Base-by-base conservation (phyloP, 805 yeast species). In the Hanseniaspora nectarophila region DNA sequence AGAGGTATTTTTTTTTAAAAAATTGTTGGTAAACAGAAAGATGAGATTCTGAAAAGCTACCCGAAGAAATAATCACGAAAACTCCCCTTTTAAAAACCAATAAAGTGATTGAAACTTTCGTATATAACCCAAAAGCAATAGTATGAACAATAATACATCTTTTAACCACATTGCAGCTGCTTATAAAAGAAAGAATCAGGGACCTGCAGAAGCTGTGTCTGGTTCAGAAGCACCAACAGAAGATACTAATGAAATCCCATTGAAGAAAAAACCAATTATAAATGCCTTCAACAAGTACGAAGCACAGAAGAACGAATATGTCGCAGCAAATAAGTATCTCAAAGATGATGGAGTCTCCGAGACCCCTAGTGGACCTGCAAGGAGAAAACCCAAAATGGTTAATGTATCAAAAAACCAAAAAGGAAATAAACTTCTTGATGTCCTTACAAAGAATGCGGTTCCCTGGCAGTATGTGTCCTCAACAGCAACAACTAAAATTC, bases 81-180 rank as follows among this genome's bases (percentile, higher is more conserved):
- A n/a, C n/a, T n/a, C n/a, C n/a, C n/a, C n/a, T n/a, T n/a, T n/a
- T n/a, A n/a, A n/a, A n/a, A n/a, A n/a, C n/a, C n/a, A n/a, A n/a
- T n/a, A n/a, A n/a, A n/a, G n/a, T n/a, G n/a, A n/a, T n/a, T n/a
- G n/a, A n/a, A n/a, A n/a, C n/a, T n/a, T n/a, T n/a, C n/a, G n/a
- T n/a, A 33, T 15, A 33, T 2, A 10, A 13, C 16, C 13, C 16
- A 15, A n/a, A 9, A 15, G 39, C 16, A 45, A 23, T n/a, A 21
- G 13, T 6, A 63, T 61, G 67, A 63, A 64, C 44, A 61, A 59
- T 42, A 70, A 82, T 1, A 73, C 83, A 2, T 82, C 88, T 0
- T 82, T 82, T 63, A 78, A 82, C 47, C 79, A 85, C 60, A 80
- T 82, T 37, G 63, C 82, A 42, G 86, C 81, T 4, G 84, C 83